phyloP scores from a whole-genome alignment of 305 asterid genomes.

The Solanum hybrid region DNA sequence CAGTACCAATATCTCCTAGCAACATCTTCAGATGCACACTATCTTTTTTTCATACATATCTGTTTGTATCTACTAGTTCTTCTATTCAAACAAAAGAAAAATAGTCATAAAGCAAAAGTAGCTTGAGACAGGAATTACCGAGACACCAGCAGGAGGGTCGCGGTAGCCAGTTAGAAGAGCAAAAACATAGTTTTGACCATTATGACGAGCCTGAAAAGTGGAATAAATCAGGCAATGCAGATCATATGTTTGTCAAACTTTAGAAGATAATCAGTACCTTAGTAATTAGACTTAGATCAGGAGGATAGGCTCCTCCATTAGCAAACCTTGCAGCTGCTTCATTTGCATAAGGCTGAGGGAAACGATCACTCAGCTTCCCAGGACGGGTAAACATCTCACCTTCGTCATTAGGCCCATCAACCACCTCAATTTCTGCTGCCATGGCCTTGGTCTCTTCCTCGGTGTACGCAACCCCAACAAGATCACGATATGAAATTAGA shows the following conservation, averaged over 20 bases:
- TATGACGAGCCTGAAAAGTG: slow-evolving; percentile 68
- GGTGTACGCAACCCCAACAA: slow-evolving; percentile 86
- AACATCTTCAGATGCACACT: background rate
- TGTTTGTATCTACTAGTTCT: background rate
- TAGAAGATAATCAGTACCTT: slow-evolving; percentile 32
- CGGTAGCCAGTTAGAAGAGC: slow-evolving; percentile 80
- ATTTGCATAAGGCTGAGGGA: slow-evolving; percentile 66
- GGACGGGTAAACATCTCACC: no score
- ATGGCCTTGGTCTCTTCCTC: no score
- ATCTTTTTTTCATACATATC: background rate
- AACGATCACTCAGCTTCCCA: slow-evolving; percentile 78
- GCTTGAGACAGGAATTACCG: slow-evolving; percentile 28
- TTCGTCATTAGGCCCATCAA: slow-evolving; percentile 81
- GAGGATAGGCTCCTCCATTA: slow-evolving; percentile 94
- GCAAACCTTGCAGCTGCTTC: slow-evolving; percentile 89
- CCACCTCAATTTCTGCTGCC: slow-evolving; percentile 91
- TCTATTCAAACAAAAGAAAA: background rate
- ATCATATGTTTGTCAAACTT: background rate
- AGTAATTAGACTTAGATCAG: slow-evolving; percentile 77
- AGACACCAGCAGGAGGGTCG: slow-evolving; percentile 87
- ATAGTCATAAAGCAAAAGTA: background rate
- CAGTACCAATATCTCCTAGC: background rate
- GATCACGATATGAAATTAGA: slow-evolving; percentile 67
- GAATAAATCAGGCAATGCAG: slow-evolving; percentile 8
- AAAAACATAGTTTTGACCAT: slow-evolving; percentile 79